Base-by-base conservation (phyloP, 352 stramenopile species). In the Phytophthora pistaciae region DNA sequence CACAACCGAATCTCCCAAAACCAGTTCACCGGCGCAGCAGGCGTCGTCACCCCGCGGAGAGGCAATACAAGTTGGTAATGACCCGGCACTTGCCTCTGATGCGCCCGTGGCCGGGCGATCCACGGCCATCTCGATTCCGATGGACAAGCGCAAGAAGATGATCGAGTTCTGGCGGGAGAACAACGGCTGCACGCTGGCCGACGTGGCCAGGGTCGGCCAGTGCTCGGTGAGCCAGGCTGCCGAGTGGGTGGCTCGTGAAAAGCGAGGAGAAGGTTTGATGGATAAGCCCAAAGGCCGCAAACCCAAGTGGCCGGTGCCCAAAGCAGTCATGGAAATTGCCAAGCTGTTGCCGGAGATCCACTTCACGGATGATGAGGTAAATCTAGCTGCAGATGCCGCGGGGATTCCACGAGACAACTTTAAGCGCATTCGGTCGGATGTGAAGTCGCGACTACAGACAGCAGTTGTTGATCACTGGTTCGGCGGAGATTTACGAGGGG, bases 381-480 rank as follows among this genome's bases (percentile, higher is more conserved):
- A 10, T 40, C 14, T 18, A 21, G 40, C 40, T 48, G 40, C 16
- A 49, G 42, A 64, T 6, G 27, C 42, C 20, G 25, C 14, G 40
- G n/a, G 40, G 25, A 55, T 55, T 21, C 25, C 57, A 29, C 25
- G 13, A 16, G 29, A 18, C 13, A 44, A 27, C 29, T 48, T 61
- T 20, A 31, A 8, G 1, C 29, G 40, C 11, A 36, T 18, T 36
- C 57, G 8, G 25, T 13, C 40, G 27, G 42, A 64, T 13, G 27
- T 58, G 46, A 57, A 56, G 27, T 49, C 18, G 33, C 9, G 31
- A 57, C 16, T 27, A 25, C 27, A 61, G n/a, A 27, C 40, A 16
- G 5, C 33, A 7, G 29, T 68, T 23, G 52, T 68, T 18, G 62
- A 62, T 14, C 60, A 42, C 42, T 68, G 52, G 62, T 49, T 68